Evolutionary conservation across 495 filamentous ascomycete genomes (phyloP), one percentile per base, ranked within the genome.

Genomic region (Lineolata rhizophorae): DNA sequence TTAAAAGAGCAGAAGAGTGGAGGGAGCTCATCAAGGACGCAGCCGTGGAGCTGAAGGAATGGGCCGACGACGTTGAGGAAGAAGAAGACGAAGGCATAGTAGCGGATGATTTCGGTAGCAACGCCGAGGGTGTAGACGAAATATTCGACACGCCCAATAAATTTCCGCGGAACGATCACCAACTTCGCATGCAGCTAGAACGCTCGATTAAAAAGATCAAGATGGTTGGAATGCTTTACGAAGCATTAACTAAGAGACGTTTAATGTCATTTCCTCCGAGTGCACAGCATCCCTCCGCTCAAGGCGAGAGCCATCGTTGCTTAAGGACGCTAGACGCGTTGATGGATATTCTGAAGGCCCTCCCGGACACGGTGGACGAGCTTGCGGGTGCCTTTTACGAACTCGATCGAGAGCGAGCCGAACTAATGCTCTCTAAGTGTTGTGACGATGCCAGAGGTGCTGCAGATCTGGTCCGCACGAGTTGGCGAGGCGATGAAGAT

Each of bases 31-130:
- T 93, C 10, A 62, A 74, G 37, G 83, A 93, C 55, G 75, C 81
- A 0, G 59, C 87, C 18, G 63, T 72, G 40, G 83, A 93, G 52
- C 51, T 93, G 38, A 77, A 79, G 37, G 76, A 80, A 42, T 93
- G 82, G 75, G 37, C 29, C 11, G 52, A 54, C 25, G 54, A 53
- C 5, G 38, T 24, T 3, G 69, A 73, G 30, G 72, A 72, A n/a
- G 70, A 72, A 39, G 59, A 60, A 13, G 60, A 59, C 20, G 65
- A 61, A 9, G 65, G 6, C 6, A 25, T n/a, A 25, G 22, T 6
- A 25, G 8, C 67, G 47, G 56, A 61, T 1, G 64, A 60, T 18
- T 57, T 53, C 3, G 35, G 56, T 2, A 52, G 50, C 0, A 60
- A 62, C 2, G 56, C 61, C 1, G 57, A 62, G 6, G 54, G 55